Base-by-base conservation (phyloP, 306 rosid species). In the Corylus avellana region DNA sequence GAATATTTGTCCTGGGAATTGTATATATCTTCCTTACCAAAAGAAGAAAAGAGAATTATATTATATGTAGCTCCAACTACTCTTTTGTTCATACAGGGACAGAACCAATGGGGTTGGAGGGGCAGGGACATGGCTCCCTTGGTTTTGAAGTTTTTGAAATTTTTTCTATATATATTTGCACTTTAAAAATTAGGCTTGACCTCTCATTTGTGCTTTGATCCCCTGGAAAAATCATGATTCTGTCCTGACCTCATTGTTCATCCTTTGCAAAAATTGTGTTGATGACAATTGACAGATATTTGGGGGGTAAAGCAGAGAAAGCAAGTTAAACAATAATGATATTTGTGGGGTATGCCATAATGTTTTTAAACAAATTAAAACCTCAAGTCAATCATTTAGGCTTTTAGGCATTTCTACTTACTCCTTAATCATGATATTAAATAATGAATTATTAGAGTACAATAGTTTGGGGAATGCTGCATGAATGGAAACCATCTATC, bases 401-500 rank as follows among this genome's bases (percentile, higher is more conserved):
- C 29, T 42, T 67, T 39, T 67, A 37, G 17, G 29, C 16, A 67
- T 44, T 17, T 42, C 14, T 67, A 8, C 72, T 67, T 17, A 8
- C 8, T 67, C 51, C 72, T 2, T 67, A 59, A 25, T 39, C 44
- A 67, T 67, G 27, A 18, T 18, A 18, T 39, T 8, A 37, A 59
- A 35, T 64, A 32, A 68, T 18, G 50, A 42, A 68, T 9, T 5
- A 68, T 42, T 42, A 48, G 44, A 68, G 27, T 5, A 18, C 1
- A 42, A 68, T 29, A 4, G 16, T 39, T 39, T 68, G 12, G 72
- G 51, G 72, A 68, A 68, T 68, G 72, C 51, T 42, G 72, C 16
- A 68, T 39, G 42, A 39, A 68, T 39, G 72, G 8, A 68, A 42
- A 22, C 51, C 50, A 42, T 42, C 72, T 18, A 2, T 10, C 29